Percentiles rank a stretch among this genome's conserved stretches.
Conservation (phyloP, 2,329 filamentous ascomycete species). For the Chrysoporthe puriensis region DNA sequence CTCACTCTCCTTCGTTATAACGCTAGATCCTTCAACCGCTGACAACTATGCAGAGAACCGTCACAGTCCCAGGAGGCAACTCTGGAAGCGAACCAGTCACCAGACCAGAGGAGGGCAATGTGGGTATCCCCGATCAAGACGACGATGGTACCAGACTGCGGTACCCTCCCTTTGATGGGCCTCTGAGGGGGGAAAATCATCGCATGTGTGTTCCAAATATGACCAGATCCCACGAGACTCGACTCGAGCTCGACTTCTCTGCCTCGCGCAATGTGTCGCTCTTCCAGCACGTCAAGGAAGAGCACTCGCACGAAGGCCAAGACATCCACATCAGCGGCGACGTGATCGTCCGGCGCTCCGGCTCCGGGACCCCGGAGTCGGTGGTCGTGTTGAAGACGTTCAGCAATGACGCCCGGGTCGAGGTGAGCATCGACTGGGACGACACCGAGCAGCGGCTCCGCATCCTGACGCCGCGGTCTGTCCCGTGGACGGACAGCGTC, state of each 20-base stretch:
- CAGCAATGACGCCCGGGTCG: constrained; percentile 49
- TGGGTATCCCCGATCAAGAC: constrained; percentile 28
- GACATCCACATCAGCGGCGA: constrained; percentile 48
- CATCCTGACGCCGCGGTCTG: constrained; percentile 43
- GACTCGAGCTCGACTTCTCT: constrained; percentile 42
- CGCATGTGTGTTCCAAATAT: constrained; percentile 32
- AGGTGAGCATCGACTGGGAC: constrained; percentile 40
- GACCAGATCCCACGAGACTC: constrained; percentile 36
- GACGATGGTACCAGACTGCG: constrained; percentile 30
- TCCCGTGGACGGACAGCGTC: constrained; percentile 30
- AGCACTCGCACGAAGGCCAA: constrained; percentile 32
- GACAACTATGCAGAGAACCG: constrained; percentile 18
- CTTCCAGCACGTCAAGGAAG: constrained; percentile 41
- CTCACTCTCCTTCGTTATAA: no score
- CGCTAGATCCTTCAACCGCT: constrained; percentile 1
- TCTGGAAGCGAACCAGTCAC: constrained; percentile 12
- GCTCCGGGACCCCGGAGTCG: constrained; percentile 40
- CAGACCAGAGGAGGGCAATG: constrained; percentile 5
- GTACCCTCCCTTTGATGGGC: constrained; percentile 36
- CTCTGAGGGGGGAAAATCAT: constrained; percentile 28
- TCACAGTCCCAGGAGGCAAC: constrained; percentile 15
- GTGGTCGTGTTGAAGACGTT: constrained; percentile 49
- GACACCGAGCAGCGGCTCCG: constrained; percentile 42
- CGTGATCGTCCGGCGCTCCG: constrained; percentile 47
- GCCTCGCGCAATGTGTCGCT: constrained; percentile 43